Evolutionary conservation across 495 filamentous ascomycete species (phyloP).

Genomic region (Cairneyella variabilis): DNA sequence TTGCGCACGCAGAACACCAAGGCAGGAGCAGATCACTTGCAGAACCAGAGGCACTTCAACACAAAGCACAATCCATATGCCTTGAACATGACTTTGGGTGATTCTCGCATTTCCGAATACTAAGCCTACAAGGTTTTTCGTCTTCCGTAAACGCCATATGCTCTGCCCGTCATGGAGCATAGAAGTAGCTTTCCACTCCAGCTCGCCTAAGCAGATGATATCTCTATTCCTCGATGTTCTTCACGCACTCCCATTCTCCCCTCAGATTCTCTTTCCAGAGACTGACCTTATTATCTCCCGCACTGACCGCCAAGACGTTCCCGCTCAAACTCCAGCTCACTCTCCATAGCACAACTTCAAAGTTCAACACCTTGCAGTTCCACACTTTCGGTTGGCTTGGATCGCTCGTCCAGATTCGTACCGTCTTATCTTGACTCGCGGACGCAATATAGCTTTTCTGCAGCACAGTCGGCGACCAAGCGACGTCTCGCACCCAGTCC

Average conservation of each 20-base stretch:
- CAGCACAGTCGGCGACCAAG: constrained; percentile 91
- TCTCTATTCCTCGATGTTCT: constrained; percentile 88
- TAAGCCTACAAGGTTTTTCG: constrained; percentile 16
- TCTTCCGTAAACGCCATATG: constrained; percentile 8
- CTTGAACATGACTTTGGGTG: background rate
- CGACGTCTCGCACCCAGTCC: constrained; percentile 98
- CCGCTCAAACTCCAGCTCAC: constrained; percentile 98
- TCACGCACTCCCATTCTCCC: constrained; percentile 89
- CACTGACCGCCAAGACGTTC: constrained; percentile 90
- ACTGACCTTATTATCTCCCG: constrained; percentile 94
- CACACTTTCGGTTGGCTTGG: constrained; percentile 61
- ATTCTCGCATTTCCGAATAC: background rate
- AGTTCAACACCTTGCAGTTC: constrained; percentile 76
- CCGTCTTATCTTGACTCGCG: constrained; percentile 93
- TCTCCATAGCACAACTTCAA: constrained; percentile 88
- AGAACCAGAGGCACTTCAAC: too few species aligned
- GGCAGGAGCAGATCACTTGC: too few species aligned
- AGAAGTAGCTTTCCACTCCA: background rate
- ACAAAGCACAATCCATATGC: too few species aligned
- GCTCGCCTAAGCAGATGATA: too few species aligned
- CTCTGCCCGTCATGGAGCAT: background rate
- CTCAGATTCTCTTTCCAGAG: constrained; percentile 81
- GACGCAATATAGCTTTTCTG: constrained; percentile 94
- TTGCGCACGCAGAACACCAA: too few species aligned
- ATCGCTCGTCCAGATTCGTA: constrained; percentile 90